These are phyloP conservation scores for Nicotiana paniculata DNA, from an alignment of 257 asterid species.

Conservation along the genomic window DNA sequence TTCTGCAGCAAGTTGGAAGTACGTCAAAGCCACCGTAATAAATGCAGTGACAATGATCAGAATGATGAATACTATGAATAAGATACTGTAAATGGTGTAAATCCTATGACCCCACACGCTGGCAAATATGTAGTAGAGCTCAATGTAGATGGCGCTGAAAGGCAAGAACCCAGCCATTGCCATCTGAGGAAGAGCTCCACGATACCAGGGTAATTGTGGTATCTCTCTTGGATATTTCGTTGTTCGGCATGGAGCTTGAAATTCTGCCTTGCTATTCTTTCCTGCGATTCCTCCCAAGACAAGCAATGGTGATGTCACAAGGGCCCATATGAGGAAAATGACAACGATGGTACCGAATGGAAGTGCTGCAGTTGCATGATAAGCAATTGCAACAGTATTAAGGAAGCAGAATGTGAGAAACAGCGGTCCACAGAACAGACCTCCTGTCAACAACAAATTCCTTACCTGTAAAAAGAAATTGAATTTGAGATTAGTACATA, in stretches of 20 bases:
- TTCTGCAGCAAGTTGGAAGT: slow-evolving; percentile 30
- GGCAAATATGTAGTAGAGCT: slow-evolving; percentile 29
- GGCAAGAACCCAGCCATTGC: slow-evolving; percentile 36
- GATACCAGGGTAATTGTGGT: slow-evolving; percentile 30
- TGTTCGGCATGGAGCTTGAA: slow-evolving; percentile 30
- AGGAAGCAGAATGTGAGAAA: slow-evolving; percentile 27
- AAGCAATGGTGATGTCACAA: slow-evolving; percentile 28
- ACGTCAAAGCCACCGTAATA: slow-evolving; percentile 26
- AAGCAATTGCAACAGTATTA: slow-evolving; percentile 25
- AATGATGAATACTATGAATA: slow-evolving; percentile 24
- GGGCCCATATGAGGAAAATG: slow-evolving; percentile 29
- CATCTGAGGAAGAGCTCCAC: slow-evolving; percentile 29
- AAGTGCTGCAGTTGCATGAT: slow-evolving; percentile 29
- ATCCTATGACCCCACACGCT: slow-evolving; percentile 34
- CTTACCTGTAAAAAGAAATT: slow-evolving; percentile 15
- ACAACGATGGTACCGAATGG: slow-evolving; percentile 28
- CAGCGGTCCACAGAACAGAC: slow-evolving; percentile 26
- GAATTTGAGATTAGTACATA: neutral
- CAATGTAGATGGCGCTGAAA: slow-evolving; percentile 28
- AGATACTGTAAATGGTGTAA: slow-evolving; percentile 24
- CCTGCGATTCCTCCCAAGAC: slow-evolving; percentile 31
- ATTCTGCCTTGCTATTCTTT: slow-evolving; percentile 25
- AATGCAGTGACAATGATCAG: slow-evolving; percentile 27
- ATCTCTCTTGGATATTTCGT: slow-evolving; percentile 29
- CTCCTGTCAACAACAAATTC: slow-evolving; percentile 25